Evolutionary conservation across 306 rosid species (phyloP), one percentile per base, ranked within the genome.

Genomic region (Dicorynia guianensis): DNA sequence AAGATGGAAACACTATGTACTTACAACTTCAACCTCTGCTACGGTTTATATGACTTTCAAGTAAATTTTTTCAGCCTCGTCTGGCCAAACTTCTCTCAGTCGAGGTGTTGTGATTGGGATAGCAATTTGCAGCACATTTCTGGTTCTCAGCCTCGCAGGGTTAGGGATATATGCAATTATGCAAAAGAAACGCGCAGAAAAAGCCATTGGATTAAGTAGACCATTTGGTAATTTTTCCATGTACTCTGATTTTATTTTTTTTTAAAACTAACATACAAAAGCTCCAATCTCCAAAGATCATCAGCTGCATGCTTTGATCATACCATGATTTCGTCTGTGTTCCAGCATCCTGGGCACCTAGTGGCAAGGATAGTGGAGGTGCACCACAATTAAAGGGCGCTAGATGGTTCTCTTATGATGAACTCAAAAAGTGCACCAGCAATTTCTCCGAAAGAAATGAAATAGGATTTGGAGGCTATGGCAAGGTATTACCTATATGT

Each of bases 371-470:
- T 72, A 95, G 96, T 80, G 97, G 90, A 46, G 93, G 99, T 63
- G 97, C 97, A 71, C 97, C 99, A 18, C 99, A 95, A 58, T 88
- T 95, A 60, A 95, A 95, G 85, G 99, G 97, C 76, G 97, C 97
- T 58, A 90, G 97, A 83, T 92, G 97, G 98, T 95, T 95, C 76
- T 92, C 99, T 15, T 92, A 85, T 73, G 97, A 95, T 76, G 99
- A 95, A 33, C 99, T 95, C 47, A 90, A 87, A 75, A 92, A 80
- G 76, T 82, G 89, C 85, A 83, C 97, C 67, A 86, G 71, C 69
- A 89, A 86, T 80, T 90, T 95, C 86, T 86, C 93, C 4, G 85
- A 52, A n/a, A 82, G 82, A 57, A 90, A 87, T 50, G 96, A 87
- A 79, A 59, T 95, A 71, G 99, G 97, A 25, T 95, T 81, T 54